These are phyloP conservation scores for Suillus luteus DNA, from an alignment of 768 basidiomycete species.

Conservation along the genomic window DNA sequence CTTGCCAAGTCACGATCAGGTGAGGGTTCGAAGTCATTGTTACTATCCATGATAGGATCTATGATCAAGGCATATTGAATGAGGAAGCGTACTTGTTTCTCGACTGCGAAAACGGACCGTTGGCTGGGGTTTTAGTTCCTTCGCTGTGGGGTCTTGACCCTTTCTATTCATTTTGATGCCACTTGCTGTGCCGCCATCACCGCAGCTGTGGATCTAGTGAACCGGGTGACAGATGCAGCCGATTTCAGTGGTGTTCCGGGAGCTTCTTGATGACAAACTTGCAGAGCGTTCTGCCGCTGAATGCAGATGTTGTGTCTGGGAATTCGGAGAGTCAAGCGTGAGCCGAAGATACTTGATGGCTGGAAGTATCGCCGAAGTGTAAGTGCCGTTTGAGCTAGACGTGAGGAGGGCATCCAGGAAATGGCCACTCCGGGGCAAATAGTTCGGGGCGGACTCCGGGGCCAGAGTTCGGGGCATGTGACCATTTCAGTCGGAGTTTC, in stretches of 20 bases:
- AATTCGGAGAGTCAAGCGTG: neutral
- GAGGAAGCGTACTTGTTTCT: conserved; percentile 11
- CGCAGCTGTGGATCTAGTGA: conserved; percentile 11
- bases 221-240: conserved; percentile 24
- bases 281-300: neutral
- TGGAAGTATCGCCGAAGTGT: too few relatives aligned
- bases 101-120: conserved; percentile 21
- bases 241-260: conserved; percentile 18
- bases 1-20: neutral
- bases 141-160: conserved; percentile 16
- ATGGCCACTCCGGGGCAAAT: too few relatives aligned
- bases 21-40: conserved; percentile 11
- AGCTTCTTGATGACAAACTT: conserved; percentile 23
- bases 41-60: conserved; percentile 24
- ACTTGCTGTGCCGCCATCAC: conserved; percentile 28
- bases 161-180: conserved; percentile 32
- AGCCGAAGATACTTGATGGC: neutral
- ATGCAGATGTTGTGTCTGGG: neutral
- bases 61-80: conserved; percentile 17
- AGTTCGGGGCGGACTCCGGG: too few relatives aligned
- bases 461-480: too few relatives aligned
- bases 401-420: neutral
- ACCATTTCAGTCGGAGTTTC: too few relatives aligned
- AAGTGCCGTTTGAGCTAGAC: too few relatives aligned
- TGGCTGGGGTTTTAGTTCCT: neutral